These are phyloP conservation scores for Fomitopsis schrenkii DNA, from an alignment of 1,284 basidiomycete genomes.

Conservation along the genomic window DNA sequence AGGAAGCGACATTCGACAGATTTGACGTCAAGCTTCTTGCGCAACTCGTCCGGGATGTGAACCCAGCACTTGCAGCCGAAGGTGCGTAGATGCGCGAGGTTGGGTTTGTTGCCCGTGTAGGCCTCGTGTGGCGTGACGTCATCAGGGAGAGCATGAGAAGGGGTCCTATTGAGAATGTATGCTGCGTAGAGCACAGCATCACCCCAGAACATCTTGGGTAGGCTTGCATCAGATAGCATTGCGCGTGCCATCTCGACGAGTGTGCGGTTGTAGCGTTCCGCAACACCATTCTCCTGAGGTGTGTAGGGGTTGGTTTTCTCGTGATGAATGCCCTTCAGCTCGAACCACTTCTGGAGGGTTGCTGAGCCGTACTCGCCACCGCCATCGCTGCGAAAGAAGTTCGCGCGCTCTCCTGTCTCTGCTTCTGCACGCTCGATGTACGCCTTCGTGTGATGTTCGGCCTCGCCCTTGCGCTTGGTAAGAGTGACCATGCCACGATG, in stretches of 20 bases:
- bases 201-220: slow-evolving; percentile 10
- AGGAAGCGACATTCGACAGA: slow-evolving; percentile 17
- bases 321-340: slow-evolving; percentile 21
- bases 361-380: slow-evolving; percentile 24
- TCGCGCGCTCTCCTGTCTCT: too few relatives aligned
- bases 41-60: slow-evolving; percentile 14
- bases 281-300: slow-evolving; percentile 18
- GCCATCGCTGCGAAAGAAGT: slow-evolving; percentile 22
- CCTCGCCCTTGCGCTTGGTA: too few relatives aligned
- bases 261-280: slow-evolving; percentile 26
- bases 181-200: slow-evolving; percentile 12
- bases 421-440: too few relatives aligned
- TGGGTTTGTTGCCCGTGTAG: slow-evolving; percentile 13
- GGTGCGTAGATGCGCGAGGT: slow-evolving; percentile 12
- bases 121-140: slow-evolving; percentile 15
- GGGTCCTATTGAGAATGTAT: background rate
- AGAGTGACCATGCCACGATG: too few relatives aligned
- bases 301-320: slow-evolving; percentile 20
- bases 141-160: background rate
- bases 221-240: slow-evolving; percentile 19
- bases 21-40: slow-evolving; percentile 14
- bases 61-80: slow-evolving; percentile 19
- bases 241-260: slow-evolving; percentile 21
- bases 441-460: too few relatives aligned
- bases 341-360: slow-evolving; percentile 12